A percentile compares a stretch with the other conserved stretches of the same genome.
Conservation (phyloP, 2,329 filamentous ascomycete genomes). For the Hypomyces perniciosus region DNA sequence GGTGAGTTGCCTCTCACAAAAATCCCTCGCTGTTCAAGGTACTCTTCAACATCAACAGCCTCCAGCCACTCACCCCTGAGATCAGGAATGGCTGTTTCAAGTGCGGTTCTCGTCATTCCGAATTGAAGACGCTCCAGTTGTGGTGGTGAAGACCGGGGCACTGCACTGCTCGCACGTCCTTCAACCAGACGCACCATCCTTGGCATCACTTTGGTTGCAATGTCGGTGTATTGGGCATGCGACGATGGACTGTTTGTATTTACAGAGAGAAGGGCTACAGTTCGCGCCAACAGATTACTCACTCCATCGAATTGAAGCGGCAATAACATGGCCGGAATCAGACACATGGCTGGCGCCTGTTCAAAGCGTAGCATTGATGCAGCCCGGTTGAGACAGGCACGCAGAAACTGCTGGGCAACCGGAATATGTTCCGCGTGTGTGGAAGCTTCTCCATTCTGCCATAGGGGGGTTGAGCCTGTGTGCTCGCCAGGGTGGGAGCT, state of each 20-base stretch:
- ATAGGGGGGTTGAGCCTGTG: too few relatives aligned
- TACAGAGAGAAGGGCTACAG: background rate
- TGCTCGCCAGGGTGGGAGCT: background rate
- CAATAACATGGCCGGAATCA: constrained; percentile 2
- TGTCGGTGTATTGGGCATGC: background rate
- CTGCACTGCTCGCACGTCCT: constrained; percentile 1
- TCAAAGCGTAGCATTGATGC: constrained; percentile 1
- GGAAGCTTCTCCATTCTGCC: background rate
- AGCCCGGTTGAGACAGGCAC: constrained; percentile 3
- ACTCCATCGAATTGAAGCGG: constrained; percentile 3
- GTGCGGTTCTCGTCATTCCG: constrained; percentile 5
- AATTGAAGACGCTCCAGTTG: constrained; percentile 7
- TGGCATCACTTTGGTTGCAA: background rate
- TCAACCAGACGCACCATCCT: constrained; percentile 6
- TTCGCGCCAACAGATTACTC: background rate
- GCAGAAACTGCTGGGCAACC: constrained; percentile 4
- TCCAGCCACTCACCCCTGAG: constrained; percentile 10
- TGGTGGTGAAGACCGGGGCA: constrained; percentile 3
- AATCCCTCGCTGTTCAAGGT: constrained; percentile 10
- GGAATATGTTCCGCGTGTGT: background rate
- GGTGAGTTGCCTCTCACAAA: constrained; percentile 3
- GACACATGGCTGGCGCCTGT: constrained; percentile 2
- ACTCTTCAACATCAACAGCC: constrained; percentile 9
- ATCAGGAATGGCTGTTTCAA: constrained; percentile 6
- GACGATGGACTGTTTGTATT: background rate